Conservation (phyloP, 768 basidiomycete species). For the Guyanaporus albipodus region DNA sequence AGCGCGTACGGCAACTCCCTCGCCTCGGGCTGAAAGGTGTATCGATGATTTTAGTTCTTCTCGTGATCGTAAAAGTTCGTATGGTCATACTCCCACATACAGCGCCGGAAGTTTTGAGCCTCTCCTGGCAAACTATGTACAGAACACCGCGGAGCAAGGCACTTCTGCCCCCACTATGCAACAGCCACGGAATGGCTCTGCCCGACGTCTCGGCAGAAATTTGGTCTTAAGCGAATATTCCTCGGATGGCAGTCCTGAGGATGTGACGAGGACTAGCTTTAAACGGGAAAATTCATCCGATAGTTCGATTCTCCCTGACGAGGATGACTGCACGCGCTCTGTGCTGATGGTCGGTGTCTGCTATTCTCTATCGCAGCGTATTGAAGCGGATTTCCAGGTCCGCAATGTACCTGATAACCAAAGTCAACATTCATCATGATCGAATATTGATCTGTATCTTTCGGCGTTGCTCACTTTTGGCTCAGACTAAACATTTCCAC, state of each 20-base stretch:
- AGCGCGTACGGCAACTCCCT: conserved; percentile 46
- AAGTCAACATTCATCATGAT: conserved; percentile 31
- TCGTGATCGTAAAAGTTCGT: conserved; percentile 31
- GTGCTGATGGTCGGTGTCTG: conserved; percentile 48
- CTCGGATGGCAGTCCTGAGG: conserved; percentile 25
- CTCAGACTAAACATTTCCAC: no score
- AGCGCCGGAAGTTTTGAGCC: conserved; percentile 61
- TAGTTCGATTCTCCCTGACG: conserved; percentile 38
- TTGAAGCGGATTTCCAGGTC: conserved; percentile 38
- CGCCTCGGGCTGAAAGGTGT: conserved; percentile 29
- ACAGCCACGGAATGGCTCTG: conserved; percentile 30
- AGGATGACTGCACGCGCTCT: conserved; percentile 53
- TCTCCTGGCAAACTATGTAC: conserved; percentile 45
- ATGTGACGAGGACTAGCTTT: conserved; percentile 22
- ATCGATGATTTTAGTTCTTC: conserved; percentile 25
- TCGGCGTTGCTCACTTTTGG: background rate
- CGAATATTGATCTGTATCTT: no score
- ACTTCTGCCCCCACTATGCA: conserved; percentile 11
- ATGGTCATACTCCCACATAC: conserved; percentile 43
- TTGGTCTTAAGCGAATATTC: conserved; percentile 6
- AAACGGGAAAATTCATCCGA: conserved; percentile 20
- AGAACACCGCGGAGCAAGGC: conserved; percentile 23
- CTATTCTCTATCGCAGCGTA: background rate
- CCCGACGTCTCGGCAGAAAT: conserved; percentile 1
- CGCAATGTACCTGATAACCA: conserved; percentile 50